These are phyloP conservation scores for Lippia alba DNA, from an alignment of 305 asterid species.

Conservation along the genomic window DNA sequence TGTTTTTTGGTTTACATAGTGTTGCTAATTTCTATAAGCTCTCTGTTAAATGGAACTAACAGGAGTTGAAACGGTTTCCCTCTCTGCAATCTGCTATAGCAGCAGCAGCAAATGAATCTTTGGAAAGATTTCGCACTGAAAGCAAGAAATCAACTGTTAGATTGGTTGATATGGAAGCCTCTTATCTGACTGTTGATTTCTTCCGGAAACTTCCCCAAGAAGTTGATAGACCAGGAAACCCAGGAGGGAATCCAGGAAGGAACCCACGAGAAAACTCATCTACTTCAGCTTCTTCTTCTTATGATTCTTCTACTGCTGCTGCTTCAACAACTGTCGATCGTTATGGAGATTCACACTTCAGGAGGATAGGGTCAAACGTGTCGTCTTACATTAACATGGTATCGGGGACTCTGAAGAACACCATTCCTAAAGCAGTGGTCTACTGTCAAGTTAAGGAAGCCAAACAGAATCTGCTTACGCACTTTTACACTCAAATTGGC, in stretches of 20 bases:
- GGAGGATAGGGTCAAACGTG: slow-evolving; percentile 91
- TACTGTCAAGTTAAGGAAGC: slow-evolving; percentile 96
- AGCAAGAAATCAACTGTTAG: slow-evolving; percentile 84
- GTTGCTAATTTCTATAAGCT: slow-evolving; percentile 21
- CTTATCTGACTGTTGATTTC: slow-evolving; percentile 93
- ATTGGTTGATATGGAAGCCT: slow-evolving; percentile 92
- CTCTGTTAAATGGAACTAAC: slow-evolving; percentile 28
- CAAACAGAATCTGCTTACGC: slow-evolving; percentile 70
- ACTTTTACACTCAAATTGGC: slow-evolving; percentile 84
- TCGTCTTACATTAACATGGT: slow-evolving; percentile 82
- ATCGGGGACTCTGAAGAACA: slow-evolving; percentile 71
- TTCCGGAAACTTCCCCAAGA: slow-evolving; percentile 91
- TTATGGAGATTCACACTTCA: slow-evolving; percentile 77
- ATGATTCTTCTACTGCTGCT: slow-evolving; percentile 19
- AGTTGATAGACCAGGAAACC: slow-evolving; percentile 67
- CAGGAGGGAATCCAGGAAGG: slow-evolving; percentile 43
- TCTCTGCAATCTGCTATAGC: slow-evolving; percentile 80
- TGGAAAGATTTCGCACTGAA: slow-evolving; percentile 83
- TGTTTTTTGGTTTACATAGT: slow-evolving; percentile 19
- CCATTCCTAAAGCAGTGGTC: slow-evolving; percentile 93
- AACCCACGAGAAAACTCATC: neutral
- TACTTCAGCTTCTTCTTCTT: too few species aligned
- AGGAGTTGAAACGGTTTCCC: slow-evolving; percentile 94
- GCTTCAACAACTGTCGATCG: slow-evolving; percentile 61
- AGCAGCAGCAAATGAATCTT: slow-evolving; percentile 76